These are phyloP conservation scores for Penicillium crustosum DNA, from an alignment of 2,329 filamentous ascomycete genomes.

Conservation along the genomic window DNA sequence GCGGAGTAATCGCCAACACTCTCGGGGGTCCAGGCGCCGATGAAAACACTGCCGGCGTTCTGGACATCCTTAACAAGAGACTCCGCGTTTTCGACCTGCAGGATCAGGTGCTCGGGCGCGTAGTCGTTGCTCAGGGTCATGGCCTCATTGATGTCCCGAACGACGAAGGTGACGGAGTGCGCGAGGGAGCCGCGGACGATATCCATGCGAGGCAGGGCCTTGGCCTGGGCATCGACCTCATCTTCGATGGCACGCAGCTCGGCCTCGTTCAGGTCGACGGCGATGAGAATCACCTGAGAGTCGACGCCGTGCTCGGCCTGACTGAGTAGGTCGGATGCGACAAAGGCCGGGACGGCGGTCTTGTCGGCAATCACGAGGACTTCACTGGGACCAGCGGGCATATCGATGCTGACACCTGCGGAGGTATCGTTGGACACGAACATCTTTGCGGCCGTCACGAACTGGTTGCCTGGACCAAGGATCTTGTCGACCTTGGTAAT, in stretches of 20 bases:
- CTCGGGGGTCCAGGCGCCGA: conserved; percentile 95
- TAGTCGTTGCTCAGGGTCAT: conserved; percentile 88
- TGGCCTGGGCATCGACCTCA: conserved; percentile 83
- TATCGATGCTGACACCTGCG: conserved; percentile 92
- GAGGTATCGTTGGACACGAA: conserved; percentile 95
- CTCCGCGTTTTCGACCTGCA: conserved; percentile 79
- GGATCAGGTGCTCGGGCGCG: conserved; percentile 92
- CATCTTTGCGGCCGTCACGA: conserved; percentile 99
- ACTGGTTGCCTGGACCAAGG: conserved; percentile 94
- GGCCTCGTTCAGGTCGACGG: conserved; percentile 71
- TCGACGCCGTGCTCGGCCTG: conserved; percentile 97
- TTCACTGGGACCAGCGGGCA: conserved; percentile 96
- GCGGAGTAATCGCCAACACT: conserved; percentile 98
- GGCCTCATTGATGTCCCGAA: conserved; percentile 68
- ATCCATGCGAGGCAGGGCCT: conserved; percentile 82
- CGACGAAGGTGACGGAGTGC: conserved; percentile 85
- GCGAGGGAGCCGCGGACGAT: conserved; percentile 88
- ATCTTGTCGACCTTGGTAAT: conserved; percentile 99
- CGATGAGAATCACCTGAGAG: conserved; percentile 89
- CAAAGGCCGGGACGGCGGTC: conserved; percentile 85
- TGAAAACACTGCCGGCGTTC: conserved; percentile 94
- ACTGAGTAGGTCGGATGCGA: conserved; percentile 89
- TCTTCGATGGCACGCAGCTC: conserved; percentile 83
- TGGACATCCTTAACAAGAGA: conserved; percentile 73
- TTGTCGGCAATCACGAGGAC: conserved; percentile 94